These are phyloP conservation scores for Pholiota molesta DNA, from an alignment of 768 basidiomycete species.

Conservation along the genomic window DNA sequence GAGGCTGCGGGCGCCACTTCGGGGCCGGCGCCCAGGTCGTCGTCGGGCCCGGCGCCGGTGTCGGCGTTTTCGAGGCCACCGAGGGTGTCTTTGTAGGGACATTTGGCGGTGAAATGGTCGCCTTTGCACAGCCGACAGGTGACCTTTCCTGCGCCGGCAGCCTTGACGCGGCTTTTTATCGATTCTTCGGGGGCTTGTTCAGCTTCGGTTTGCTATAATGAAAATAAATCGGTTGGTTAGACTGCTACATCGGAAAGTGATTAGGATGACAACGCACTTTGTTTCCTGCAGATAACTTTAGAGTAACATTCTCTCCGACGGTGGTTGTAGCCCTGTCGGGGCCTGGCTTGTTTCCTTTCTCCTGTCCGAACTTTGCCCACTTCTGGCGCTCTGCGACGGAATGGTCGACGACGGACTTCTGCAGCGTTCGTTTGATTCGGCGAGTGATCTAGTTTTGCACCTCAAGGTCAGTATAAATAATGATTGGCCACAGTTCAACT, in stretches of 20 bases:
- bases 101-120: slow-evolving; percentile 96
- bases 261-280: slow-evolving; percentile 43
- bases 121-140: slow-evolving; percentile 94
- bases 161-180: slow-evolving; percentile 66
- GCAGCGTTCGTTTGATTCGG: slow-evolving; percentile 81
- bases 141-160: slow-evolving; percentile 86
- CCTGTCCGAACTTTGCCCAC: slow-evolving; percentile 93
- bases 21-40: slow-evolving; percentile 37
- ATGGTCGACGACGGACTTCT: slow-evolving; percentile 93
- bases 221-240: not conserved
- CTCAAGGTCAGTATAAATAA: not conserved
- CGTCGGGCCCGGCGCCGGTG: slow-evolving; percentile 38
- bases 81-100: slow-evolving; percentile 96
- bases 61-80: slow-evolving; percentile 68
- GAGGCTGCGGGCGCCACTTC: slow-evolving; percentile 40
- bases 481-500: not conserved
- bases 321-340: slow-evolving; percentile 95
- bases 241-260: not conserved
- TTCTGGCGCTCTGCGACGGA: slow-evolving; percentile 91
- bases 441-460: slow-evolving; percentile 67
- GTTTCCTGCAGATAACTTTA: slow-evolving; percentile 60
- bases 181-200: slow-evolving; percentile 68
- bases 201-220: slow-evolving; percentile 56
- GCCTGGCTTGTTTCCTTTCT: slow-evolving; percentile 84
- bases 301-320: slow-evolving; percentile 64